phyloP scores from a whole-genome alignment of 2,329 filamentous ascomycete genomes.

The Emericellopsis atlantica region DNA sequence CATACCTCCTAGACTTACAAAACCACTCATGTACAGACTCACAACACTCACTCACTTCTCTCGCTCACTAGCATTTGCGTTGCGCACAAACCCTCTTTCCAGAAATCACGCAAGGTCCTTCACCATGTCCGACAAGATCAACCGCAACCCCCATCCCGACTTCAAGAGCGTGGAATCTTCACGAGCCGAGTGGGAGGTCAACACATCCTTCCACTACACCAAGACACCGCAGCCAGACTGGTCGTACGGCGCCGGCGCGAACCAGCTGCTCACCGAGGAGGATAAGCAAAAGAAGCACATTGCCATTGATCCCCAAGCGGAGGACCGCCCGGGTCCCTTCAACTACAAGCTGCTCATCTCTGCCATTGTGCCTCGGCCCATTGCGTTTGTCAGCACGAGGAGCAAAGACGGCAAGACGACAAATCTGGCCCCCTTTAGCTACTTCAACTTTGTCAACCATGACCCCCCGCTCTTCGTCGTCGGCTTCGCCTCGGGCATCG shows the following conservation, averaged over 20 bases:
- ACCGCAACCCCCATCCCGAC: constrained; percentile 60
- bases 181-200: constrained; percentile 46
- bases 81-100: too few relatives aligned
- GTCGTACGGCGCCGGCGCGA: constrained; percentile 54
- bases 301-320: constrained; percentile 68
- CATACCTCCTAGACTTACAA: too few relatives aligned
- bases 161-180: constrained; percentile 61
- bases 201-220: constrained; percentile 35
- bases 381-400: constrained; percentile 49
- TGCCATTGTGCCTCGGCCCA: constrained; percentile 69
- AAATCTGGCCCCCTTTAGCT: constrained; percentile 82
- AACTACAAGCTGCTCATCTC: constrained; percentile 94
- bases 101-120: neutral
- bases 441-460: constrained; percentile 72
- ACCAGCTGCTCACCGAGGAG: constrained; percentile 25
- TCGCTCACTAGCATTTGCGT: too few relatives aligned
- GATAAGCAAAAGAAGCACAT: constrained; percentile 41
- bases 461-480: constrained; percentile 76
- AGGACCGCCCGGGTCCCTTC: constrained; percentile 50
- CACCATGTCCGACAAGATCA: constrained; percentile 13
- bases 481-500: constrained; percentile 30
- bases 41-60: too few relatives aligned
- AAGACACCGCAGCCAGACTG: constrained; percentile 54
- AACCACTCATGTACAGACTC: too few relatives aligned
- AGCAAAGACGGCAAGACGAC: constrained; percentile 43